Conservation (phyloP, 2,329 filamentous ascomycete species). For the Phialophora expanda region DNA sequence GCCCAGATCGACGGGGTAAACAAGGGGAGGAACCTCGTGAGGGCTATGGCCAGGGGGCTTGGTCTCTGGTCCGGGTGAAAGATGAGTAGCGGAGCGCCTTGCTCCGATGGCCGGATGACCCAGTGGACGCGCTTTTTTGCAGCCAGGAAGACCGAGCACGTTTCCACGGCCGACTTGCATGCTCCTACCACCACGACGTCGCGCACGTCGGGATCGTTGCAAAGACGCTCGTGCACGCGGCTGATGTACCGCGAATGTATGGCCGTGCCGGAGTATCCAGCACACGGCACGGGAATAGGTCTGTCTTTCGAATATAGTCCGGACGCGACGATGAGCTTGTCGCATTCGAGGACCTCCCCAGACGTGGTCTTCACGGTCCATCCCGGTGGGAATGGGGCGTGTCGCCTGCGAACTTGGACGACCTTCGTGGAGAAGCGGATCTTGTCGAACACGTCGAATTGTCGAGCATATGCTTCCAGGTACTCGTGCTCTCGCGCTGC, state of each 20-base stretch:
- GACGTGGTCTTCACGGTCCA: conserved; percentile 38
- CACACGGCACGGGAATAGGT: conserved; percentile 25
- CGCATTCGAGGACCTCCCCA: conserved; percentile 35
- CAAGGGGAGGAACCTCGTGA: conserved; percentile 13
- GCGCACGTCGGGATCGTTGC: conserved; percentile 6
- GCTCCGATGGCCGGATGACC: conserved; percentile 13
- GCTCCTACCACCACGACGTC: conserved; percentile 24
- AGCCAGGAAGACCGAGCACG: conserved; percentile 18
- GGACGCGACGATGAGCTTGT: conserved; percentile 42
- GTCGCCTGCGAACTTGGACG: conserved; percentile 35
- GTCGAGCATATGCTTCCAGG: conserved; percentile 38
- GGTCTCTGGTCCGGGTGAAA: conserved; percentile 8
- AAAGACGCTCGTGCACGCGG: conserved; percentile 12
- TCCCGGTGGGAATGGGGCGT: conserved; percentile 31
- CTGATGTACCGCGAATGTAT: conserved; percentile 17
- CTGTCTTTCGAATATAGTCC: conserved; percentile 42
- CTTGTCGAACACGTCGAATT: conserved; percentile 38
- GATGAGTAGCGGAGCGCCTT: conserved; percentile 18
- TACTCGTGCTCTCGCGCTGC: conserved; percentile 42
- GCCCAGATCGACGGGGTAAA: conserved; percentile 14
- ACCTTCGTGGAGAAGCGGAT: conserved; percentile 42
- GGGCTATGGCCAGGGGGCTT: conserved; percentile 8
- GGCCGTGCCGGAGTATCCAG: conserved; percentile 7
- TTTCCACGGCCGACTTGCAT: conserved; percentile 23
- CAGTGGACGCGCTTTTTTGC: conserved; percentile 16